Evolutionary conservation across 495 filamentous ascomycete genomes (phyloP).

Genomic region (Aspergillus steynii): DNA sequence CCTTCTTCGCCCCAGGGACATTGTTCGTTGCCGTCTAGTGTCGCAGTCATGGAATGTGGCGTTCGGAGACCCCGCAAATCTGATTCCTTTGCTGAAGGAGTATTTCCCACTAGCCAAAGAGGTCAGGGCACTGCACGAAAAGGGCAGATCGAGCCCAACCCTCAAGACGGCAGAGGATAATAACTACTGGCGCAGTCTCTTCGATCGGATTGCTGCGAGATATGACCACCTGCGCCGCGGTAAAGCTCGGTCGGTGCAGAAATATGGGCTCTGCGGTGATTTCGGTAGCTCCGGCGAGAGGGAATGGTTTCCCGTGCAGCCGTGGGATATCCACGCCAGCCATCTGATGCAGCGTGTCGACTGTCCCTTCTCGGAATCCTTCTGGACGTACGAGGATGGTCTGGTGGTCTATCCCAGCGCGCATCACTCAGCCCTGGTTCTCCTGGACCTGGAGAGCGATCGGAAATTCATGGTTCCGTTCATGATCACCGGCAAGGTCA

Average conservation of each 20-base stretch:
- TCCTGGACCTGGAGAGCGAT: conserved; percentile 55
- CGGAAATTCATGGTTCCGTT: conserved; percentile 54
- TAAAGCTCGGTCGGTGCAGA: conserved; percentile 50
- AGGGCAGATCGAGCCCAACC: background rate
- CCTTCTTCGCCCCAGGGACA: conserved; percentile 50
- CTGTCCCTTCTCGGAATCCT: conserved; percentile 54
- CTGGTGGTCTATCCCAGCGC: conserved; percentile 57
- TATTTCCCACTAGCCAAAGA: conserved; percentile 59
- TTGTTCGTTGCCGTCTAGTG: conserved; percentile 57
- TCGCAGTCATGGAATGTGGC: conserved; percentile 53
- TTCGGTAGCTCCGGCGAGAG: conserved; percentile 35
- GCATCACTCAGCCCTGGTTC: conserved; percentile 42
- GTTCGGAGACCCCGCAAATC: conserved; percentile 50
- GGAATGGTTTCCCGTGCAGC: conserved; percentile 51
- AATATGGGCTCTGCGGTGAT: conserved; percentile 38
- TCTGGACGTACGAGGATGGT: conserved; percentile 63
- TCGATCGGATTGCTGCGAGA: conserved; percentile 55
- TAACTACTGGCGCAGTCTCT: conserved; percentile 43
- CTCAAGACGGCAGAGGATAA: conserved; percentile 5
- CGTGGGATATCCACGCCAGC: conserved; percentile 58
- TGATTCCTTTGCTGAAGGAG: conserved; percentile 48
- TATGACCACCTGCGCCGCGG: conserved; percentile 57
- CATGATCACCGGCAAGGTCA: conserved; percentile 50
- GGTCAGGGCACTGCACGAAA: conserved; percentile 34
- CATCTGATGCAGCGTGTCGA: conserved; percentile 37